phyloP scores from a whole-genome alignment of 148 eudicot species.

The Tetragonia tetragonoides region DNA sequence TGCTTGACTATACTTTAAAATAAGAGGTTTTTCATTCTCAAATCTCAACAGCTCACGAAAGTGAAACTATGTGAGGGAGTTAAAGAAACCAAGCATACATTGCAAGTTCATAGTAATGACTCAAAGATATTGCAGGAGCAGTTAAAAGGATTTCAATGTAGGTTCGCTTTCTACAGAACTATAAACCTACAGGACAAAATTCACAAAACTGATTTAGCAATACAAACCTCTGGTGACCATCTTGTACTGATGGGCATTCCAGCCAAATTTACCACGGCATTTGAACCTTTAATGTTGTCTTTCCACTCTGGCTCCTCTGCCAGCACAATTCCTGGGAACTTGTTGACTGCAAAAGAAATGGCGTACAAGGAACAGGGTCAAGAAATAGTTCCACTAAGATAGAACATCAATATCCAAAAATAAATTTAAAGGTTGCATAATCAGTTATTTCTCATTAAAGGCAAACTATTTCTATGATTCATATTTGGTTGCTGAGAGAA shows the following conservation, averaged over 20 bases:
- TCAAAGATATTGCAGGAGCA: neutral
- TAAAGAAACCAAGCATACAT: neutral
- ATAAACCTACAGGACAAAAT: neutral
- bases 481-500: constrained; percentile 4
- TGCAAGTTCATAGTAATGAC: neutral
- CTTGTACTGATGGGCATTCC: constrained; percentile 96
- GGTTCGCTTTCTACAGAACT: neutral
- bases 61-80: neutral
- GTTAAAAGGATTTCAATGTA: neutral
- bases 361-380: neutral
- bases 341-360: constrained; percentile 45
- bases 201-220: neutral
- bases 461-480: neutral
- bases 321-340: constrained; percentile 84
- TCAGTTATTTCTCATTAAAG: neutral
- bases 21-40: neutral
- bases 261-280: constrained; percentile 91
- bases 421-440: neutral
- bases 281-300: constrained; percentile 78
- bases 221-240: constrained; percentile 92
- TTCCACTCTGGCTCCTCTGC: constrained; percentile 90
- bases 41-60: neutral
- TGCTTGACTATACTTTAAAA: neutral
- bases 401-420: neutral
- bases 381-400: neutral